phyloP scores from a whole-genome alignment of 1,284 basidiomycete genomes.

The Ustilago trichophora region DNA sequence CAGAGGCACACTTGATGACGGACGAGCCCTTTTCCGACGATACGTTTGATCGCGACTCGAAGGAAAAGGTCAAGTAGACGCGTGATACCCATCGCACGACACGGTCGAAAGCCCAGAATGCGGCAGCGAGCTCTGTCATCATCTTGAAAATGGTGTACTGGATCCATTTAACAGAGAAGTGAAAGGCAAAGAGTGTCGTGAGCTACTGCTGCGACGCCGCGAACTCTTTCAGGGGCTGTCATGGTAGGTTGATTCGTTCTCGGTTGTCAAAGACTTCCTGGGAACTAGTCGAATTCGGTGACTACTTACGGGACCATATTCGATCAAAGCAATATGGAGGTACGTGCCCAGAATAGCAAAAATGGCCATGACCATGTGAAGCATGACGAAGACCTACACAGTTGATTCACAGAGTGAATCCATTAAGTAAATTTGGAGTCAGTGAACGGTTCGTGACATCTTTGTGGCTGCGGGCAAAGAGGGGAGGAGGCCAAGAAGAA shows the following conservation, averaged over 20 bases:
- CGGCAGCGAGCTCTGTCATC: slow-evolving; percentile 13
- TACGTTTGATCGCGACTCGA: background rate
- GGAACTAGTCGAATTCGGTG: too few species aligned
- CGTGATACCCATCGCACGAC: slow-evolving; percentile 9
- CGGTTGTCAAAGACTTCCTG: too few species aligned
- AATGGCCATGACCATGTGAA: slow-evolving; percentile 57
- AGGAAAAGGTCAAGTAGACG: background rate
- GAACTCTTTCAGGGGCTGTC: too few species aligned
- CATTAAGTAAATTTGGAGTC: too few species aligned
- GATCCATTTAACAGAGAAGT: too few species aligned
- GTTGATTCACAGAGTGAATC: too few species aligned
- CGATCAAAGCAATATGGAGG: slow-evolving; percentile 53
- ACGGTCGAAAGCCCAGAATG: slow-evolving; percentile 27
- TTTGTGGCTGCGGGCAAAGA: too few species aligned
- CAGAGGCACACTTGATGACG: background rate
- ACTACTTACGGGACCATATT: slow-evolving; percentile 13
- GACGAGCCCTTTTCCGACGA: background rate
- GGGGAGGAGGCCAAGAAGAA: background rate
- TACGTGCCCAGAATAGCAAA: slow-evolving; percentile 51
- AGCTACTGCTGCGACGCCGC: too few species aligned
- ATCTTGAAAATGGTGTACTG: slow-evolving; percentile 11
- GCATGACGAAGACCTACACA: slow-evolving; percentile 44
- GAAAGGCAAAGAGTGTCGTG: background rate
- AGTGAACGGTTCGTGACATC: too few species aligned
- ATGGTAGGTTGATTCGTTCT: too few species aligned